Evolutionary conservation across 2,329 filamentous ascomycete genomes (phyloP).

Genomic region (Fusarium tupiense): DNA sequence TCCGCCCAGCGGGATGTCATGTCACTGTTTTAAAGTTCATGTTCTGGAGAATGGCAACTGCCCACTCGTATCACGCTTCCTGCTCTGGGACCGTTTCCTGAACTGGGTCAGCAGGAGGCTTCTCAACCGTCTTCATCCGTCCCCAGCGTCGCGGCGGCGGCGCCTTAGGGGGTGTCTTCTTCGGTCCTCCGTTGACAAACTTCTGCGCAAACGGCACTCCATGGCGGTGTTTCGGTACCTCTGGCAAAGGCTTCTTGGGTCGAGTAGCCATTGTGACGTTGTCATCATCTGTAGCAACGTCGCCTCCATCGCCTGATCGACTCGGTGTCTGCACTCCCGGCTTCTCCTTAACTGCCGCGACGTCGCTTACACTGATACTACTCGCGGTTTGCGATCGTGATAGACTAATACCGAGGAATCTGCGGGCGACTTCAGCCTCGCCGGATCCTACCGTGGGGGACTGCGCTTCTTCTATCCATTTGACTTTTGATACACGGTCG

Average conservation of each 20-base stretch:
- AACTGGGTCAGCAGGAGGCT: constrained; percentile 44
- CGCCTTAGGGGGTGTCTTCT: constrained; percentile 57
- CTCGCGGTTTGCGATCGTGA: constrained; percentile 73
- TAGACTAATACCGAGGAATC: constrained; percentile 76
- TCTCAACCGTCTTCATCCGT: constrained; percentile 51
- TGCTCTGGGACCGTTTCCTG: constrained; percentile 36
- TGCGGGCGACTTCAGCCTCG: constrained; percentile 62
- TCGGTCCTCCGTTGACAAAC: constrained; percentile 44
- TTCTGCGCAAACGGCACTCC: constrained; percentile 56
- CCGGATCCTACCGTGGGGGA: constrained; percentile 44
- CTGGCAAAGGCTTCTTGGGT: constrained; percentile 61
- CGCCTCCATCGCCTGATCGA: constrained; percentile 52
- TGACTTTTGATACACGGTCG: constrained; percentile 76
- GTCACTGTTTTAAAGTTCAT: constrained; percentile 4
- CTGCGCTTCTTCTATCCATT: constrained; percentile 66
- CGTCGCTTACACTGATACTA: constrained; percentile 78
- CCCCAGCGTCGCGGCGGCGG: constrained; percentile 59
- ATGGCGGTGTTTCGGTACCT: constrained; percentile 66
- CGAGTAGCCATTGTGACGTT: constrained; percentile 41
- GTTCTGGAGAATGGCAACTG: background rate
- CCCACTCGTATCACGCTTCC: constrained; percentile 4
- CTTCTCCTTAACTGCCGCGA: constrained; percentile 83
- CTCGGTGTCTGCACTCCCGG: constrained; percentile 85
- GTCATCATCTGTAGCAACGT: constrained; percentile 34
- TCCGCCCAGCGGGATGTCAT: constrained; percentile 1